phyloP scores from a whole-genome alignment of 306 rosid genomes.

The Glycine tomentella region DNA sequence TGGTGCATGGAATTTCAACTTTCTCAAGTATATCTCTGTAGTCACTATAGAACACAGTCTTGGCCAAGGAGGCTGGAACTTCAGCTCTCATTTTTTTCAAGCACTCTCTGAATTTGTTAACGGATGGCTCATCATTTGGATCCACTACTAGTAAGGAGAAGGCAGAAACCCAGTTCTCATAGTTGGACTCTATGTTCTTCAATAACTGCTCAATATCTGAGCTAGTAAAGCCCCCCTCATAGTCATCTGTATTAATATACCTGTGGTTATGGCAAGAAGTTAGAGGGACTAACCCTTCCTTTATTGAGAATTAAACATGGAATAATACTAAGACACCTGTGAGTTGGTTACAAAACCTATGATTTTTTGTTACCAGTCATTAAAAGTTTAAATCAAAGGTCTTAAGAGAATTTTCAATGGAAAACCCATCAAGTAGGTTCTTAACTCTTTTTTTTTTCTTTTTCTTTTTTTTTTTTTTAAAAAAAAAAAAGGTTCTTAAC shows the following conservation, averaged over 20 bases:
- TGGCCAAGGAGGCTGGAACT: conserved; percentile 63
- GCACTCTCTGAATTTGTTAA: conserved; percentile 59
- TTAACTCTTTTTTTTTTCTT: too few relatives aligned
- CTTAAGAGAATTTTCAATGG: too few relatives aligned
- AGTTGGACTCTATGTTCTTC: conserved; percentile 62
- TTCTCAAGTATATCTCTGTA: conserved; percentile 69
- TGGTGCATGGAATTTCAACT: conserved; percentile 78
- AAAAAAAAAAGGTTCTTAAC: background rate
- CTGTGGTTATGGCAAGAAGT: conserved; percentile 52
- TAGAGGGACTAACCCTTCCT: background rate
- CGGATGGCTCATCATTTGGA: conserved; percentile 62
- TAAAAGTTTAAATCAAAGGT: background rate
- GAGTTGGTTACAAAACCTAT: background rate
- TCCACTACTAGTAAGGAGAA: conserved; percentile 64
- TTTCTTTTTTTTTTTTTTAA: too few relatives aligned
- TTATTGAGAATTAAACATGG: background rate
- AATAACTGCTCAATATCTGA: conserved; percentile 66
- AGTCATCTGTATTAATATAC: conserved; percentile 70
- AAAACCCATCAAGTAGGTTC: background rate
- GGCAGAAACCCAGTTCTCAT: conserved; percentile 62
- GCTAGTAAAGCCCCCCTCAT: conserved; percentile 76
- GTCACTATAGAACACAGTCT: conserved; percentile 69
- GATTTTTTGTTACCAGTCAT: background rate
- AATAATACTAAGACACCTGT: background rate
- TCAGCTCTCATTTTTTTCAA: conserved; percentile 64